These are phyloP conservation scores for Malassezia psittaci DNA, from an alignment of 1,284 basidiomycete species.

Conservation along the genomic window DNA sequence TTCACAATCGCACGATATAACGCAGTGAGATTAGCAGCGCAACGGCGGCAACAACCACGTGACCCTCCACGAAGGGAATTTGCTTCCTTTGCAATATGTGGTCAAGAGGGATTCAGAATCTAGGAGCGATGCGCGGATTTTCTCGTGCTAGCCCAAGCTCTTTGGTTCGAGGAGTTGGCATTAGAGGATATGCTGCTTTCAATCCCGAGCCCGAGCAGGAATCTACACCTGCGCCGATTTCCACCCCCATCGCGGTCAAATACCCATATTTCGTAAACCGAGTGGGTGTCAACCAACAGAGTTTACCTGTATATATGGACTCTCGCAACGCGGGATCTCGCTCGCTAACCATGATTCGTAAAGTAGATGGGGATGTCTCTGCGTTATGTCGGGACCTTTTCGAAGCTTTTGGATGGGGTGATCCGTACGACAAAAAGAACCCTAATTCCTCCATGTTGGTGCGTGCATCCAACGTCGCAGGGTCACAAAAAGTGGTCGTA, in stretches of 20 bases:
- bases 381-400: slow-evolving; percentile 15
- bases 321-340: slow-evolving; percentile 24
- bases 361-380: slow-evolving; percentile 24
- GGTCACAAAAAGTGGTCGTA: slow-evolving; percentile 9
- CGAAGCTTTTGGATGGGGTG: slow-evolving; percentile 17
- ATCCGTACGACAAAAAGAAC: slow-evolving; percentile 12
- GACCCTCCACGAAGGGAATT: background rate
- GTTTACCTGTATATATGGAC: slow-evolving; percentile 32
- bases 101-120: background rate
- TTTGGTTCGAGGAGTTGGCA: too few species aligned
- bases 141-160: background rate
- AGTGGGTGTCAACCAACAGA: slow-evolving; percentile 23
- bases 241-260: slow-evolving; percentile 1
- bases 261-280: slow-evolving; percentile 34
- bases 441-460: background rate
- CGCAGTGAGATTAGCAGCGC: too few species aligned
- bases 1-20: too few species aligned
- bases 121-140: background rate
- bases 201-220: too few species aligned
- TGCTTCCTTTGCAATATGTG: background rate
- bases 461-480: slow-evolving; percentile 1
- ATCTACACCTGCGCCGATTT: too few species aligned
- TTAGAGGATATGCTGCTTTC: too few species aligned
- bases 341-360: slow-evolving; percentile 26
- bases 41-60: too few species aligned